Conservation (phyloP, 2,329 filamentous ascomycete genomes). For the Diaporthe velutina region DNA sequence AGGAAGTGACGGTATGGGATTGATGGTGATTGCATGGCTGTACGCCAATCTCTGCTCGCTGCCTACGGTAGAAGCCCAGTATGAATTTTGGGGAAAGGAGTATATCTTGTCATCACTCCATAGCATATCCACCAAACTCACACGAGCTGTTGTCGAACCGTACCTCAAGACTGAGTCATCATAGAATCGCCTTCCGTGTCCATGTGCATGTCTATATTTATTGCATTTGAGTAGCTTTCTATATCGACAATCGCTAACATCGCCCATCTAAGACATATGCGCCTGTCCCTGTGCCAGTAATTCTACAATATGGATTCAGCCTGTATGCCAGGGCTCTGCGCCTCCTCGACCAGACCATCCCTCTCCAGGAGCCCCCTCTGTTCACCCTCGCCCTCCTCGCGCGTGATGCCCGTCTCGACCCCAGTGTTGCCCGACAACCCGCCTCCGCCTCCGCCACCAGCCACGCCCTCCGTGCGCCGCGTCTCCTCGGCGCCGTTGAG, state of each 20-base stretch:
- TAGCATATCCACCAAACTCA: background rate
- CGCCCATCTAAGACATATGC: conserved; percentile 3
- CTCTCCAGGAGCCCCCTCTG: conserved; percentile 56
- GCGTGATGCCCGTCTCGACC: conserved; percentile 52
- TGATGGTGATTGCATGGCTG: background rate
- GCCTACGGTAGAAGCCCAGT: background rate
- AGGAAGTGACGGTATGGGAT: background rate
- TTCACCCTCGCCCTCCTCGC: conserved; percentile 56
- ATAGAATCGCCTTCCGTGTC: background rate
- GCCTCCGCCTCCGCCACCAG: background rate
- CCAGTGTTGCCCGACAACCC: conserved; percentile 31
- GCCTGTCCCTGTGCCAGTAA: background rate
- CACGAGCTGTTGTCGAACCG: background rate
- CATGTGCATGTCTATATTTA: background rate
- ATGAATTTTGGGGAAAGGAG: background rate
- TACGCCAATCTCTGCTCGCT: conserved; percentile 12
- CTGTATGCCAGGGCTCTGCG: conserved; percentile 42
- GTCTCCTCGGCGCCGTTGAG: conserved; percentile 82
- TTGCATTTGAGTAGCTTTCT: background rate
- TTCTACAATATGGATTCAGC: conserved; percentile 38
- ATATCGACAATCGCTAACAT: background rate
- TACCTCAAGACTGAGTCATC: background rate
- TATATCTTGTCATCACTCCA: background rate
- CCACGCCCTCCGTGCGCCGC: conserved; percentile 53
- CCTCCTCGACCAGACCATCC: conserved; percentile 49